Evolutionary conservation across 2,329 filamentous ascomycete genomes (phyloP), one percentile per base, ranked within the genome.

Genomic region (Botrytis fabae): DNA sequence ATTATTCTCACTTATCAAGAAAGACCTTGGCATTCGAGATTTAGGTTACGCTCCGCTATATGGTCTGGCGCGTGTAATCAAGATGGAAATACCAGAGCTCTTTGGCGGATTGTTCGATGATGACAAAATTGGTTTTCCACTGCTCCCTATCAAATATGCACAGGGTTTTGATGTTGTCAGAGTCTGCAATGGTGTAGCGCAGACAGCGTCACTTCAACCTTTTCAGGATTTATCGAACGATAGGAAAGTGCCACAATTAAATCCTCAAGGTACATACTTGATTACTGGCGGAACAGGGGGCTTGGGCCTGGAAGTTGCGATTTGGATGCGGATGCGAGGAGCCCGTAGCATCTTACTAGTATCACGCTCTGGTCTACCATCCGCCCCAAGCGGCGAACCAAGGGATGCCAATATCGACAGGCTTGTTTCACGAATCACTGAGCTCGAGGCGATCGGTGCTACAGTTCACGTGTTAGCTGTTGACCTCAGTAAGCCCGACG

Each of bases 71-170:
- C 59, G 59, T 18, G 59, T 38, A 8, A 61, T 61, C 4, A 61
- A 61, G 59, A 61, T 61, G 28, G 59, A 61, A 61, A 61, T 40
- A 61, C 59, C 59, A 25, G 59, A 40, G 18, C 40, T 61, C 18
- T 61, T 61, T 35, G 59, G 59, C 22, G 59, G 59, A 40, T 32
- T 61, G 22, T 61, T 61, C 25, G 59, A 40, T 22, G 59, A 38
- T 32, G 59, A 40, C 32, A 9, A 12, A 35, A 12, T 18, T 9
- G 4, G 4, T 10, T 61, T 61, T 22, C 59, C 59, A 25, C 38
- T 61, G 9, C 38, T 25, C 28, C 32, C 59, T 25, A 40, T 61
- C 8, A 61, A 20, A 32, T 61, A 61, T 22, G 59, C 59, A 40
- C 59, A 22, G 10, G 59, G 32, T 20, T 61, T 61, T 12, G 59